A percentile compares a stretch with the other conserved stretches of the same genome.
These are phyloP conservation scores for Ceratocystis colombiana DNA, from an alignment of 2,329 filamentous ascomycete genomes.

Conservation along the genomic window DNA sequence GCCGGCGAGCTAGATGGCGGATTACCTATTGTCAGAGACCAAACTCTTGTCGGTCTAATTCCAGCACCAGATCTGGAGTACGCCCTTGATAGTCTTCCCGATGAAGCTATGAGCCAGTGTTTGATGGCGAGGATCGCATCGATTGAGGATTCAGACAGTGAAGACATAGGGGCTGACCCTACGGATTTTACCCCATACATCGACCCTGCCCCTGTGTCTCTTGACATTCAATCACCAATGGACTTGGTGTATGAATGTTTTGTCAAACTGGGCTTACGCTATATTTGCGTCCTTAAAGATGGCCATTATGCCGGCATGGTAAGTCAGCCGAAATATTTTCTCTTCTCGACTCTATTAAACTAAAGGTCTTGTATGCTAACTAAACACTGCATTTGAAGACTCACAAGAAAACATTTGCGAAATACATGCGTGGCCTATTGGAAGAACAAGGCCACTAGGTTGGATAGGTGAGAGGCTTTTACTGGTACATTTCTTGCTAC, in stretches of 20 bases:
- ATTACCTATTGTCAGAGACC: slow-evolving; percentile 71
- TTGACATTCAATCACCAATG: slow-evolving; percentile 84
- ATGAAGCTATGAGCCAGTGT: slow-evolving; percentile 65
- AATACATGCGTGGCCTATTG: slow-evolving; percentile 79
- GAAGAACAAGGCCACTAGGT: slow-evolving; percentile 35
- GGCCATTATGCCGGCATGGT: slow-evolving; percentile 85
- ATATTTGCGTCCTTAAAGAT: slow-evolving; percentile 78
- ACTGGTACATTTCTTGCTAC: neutral
- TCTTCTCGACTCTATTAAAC: neutral
- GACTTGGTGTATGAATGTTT: slow-evolving; percentile 96
- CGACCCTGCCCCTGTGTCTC: slow-evolving; percentile 76
- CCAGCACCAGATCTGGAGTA: slow-evolving; percentile 90
- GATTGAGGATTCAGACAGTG: slow-evolving; percentile 55
- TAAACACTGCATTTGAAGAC: slow-evolving; percentile 39
- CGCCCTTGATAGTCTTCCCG: slow-evolving; percentile 71
- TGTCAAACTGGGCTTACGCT: slow-evolving; percentile 81
- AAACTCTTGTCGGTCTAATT: slow-evolving; percentile 76
- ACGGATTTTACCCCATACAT: slow-evolving; percentile 87
- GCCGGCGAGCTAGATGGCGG: slow-evolving; percentile 88
- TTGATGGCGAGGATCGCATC: slow-evolving; percentile 64
- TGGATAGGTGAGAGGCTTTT: neutral
- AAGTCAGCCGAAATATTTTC: slow-evolving; percentile 32
- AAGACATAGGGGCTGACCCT: slow-evolving; percentile 45
- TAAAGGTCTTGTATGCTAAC: neutral
- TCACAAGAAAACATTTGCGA: slow-evolving; percentile 95